Conservation (phyloP, 2,329 filamentous ascomycete genomes). For the Penicillium sp. region DNA sequence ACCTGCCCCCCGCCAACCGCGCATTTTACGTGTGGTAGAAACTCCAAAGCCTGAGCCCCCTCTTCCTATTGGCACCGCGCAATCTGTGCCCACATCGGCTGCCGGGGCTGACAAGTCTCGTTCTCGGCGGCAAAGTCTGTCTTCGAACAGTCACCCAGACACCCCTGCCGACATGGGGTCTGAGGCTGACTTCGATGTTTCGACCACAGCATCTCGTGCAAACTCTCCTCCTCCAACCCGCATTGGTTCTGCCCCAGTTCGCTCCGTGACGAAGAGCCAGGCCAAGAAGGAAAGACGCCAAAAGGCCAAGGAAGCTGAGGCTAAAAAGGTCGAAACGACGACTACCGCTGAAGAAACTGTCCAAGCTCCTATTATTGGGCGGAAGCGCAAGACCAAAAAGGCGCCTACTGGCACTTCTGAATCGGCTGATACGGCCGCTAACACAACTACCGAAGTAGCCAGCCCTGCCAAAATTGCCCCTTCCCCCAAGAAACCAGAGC, state of each 20-base stretch:
- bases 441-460: conserved; percentile 15
- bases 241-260: conserved; percentile 63
- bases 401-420: conserved; percentile 36
- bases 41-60: conserved; percentile 58
- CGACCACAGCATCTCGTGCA: conserved; percentile 63
- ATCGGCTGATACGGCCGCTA: conserved; percentile 11
- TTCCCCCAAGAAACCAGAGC: conserved; percentile 27
- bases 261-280: conserved; percentile 65
- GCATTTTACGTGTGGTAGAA: conserved; percentile 61
- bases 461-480: conserved; percentile 22
- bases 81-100: conserved; percentile 36
- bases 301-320: conserved; percentile 52
- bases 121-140: conserved; percentile 48
- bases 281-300: conserved; percentile 62
- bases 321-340: conserved; percentile 46
- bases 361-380: conserved; percentile 65
- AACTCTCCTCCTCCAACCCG: conserved; percentile 60
- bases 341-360: conserved; percentile 54
- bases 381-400: conserved; percentile 64
- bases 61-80: conserved; percentile 33
- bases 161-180: conserved; percentile 65
- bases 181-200: conserved; percentile 62
- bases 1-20: conserved; percentile 45
- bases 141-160: conserved; percentile 62
- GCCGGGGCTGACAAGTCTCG: conserved; percentile 35